phyloP scores from a whole-genome alignment of 306 rosid genomes.

The peach (Prunus persica) region Prunus_persica_NCBIv2 NC_034014.1:18677501-18678000 shows the following conservation, averaged over 20 bases:
- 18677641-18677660: too few relatives aligned
- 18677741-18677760: too few relatives aligned
- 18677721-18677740: too few relatives aligned
- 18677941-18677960: background rate
- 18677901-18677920: background rate
- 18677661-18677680: too few relatives aligned
- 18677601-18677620: background rate
- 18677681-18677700: too few relatives aligned
- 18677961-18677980: background rate
- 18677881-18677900: conserved; percentile 9
- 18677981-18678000: conserved; percentile 4
- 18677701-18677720: too few relatives aligned
- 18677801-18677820: too few relatives aligned
- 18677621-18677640: background rate
- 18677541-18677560: background rate
- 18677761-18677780: too few relatives aligned
- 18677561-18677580: background rate
- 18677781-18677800: too few relatives aligned
- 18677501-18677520: background rate
- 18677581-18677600: background rate
- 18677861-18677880: background rate
- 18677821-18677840: too few relatives aligned
- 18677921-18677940: background rate
- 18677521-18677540: background rate
- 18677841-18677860: background rate